phyloP scores from a whole-genome alignment of 1,284 basidiomycete genomes.

The Termitomyces sp. region DNA sequence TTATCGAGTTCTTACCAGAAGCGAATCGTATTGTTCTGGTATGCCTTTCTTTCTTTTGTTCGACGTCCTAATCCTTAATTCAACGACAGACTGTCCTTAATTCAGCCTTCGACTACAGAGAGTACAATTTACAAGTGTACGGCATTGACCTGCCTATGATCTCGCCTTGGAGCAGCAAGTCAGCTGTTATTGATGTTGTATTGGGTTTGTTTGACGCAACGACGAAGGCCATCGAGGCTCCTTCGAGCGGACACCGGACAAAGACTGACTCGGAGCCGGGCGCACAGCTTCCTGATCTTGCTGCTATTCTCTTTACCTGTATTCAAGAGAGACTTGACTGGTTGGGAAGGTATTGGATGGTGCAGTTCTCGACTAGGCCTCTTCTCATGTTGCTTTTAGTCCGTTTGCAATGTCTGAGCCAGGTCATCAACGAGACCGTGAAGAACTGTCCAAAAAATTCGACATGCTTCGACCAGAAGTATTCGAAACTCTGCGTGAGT shows the following conservation, averaged over 20 bases:
- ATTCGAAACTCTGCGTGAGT: constrained; percentile 72
- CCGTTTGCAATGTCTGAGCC: constrained; percentile 39
- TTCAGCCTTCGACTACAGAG: constrained; percentile 71
- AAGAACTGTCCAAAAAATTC: constrained; percentile 62
- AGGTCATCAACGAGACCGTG: constrained; percentile 45
- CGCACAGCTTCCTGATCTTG: constrained; percentile 70
- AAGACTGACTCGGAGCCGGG: constrained; percentile 33
- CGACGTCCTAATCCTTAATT: not conserved
- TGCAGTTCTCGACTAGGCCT: not conserved
- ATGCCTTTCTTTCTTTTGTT: constrained; percentile 20
- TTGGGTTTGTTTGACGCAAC: constrained; percentile 73
- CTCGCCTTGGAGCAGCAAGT: constrained; percentile 82
- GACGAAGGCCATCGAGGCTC: constrained; percentile 41
- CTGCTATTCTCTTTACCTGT: constrained; percentile 62
- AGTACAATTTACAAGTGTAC: constrained; percentile 69
- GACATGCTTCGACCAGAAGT: constrained; percentile 64
- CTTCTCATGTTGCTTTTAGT: constrained; percentile 24
- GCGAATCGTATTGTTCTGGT: constrained; percentile 73
- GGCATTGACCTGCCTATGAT: constrained; percentile 69
- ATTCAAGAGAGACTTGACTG: constrained; percentile 72
- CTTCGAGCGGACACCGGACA: constrained; percentile 24
- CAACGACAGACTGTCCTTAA: constrained; percentile 57
- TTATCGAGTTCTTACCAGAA: constrained; percentile 52
- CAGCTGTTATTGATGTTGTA: constrained; percentile 63
- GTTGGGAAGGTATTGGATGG: constrained; percentile 50